phyloP scores from a whole-genome alignment of 768 basidiomycete genomes.

The Porphyrellus cyaneotinctus region DNA sequence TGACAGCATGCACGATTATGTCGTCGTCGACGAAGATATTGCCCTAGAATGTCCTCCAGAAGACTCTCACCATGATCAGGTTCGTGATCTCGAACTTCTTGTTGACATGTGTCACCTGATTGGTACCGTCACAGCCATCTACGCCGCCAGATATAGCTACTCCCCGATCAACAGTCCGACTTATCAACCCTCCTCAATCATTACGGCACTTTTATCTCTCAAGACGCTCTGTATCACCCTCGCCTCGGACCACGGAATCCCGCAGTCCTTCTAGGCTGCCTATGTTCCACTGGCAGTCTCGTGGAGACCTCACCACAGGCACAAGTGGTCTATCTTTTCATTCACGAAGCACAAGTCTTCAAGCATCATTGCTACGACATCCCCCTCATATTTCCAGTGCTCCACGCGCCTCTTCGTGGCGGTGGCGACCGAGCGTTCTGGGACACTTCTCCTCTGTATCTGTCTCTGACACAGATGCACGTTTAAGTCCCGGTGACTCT shows the following conservation, averaged over 20 bases:
- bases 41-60: constrained; percentile 26
- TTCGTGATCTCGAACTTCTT: constrained; percentile 27
- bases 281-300: constrained; percentile 38
- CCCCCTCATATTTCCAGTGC: constrained; percentile 1
- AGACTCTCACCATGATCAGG: constrained; percentile 15
- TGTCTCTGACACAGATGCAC: constrained; percentile 41
- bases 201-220: constrained; percentile 42
- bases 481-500: constrained; percentile 40
- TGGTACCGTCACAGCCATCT: constrained; percentile 18
- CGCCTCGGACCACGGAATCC: constrained; percentile 35
- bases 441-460: constrained; percentile 57
- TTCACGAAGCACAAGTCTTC: constrained; percentile 47
- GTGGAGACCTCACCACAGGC: constrained; percentile 25
- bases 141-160: constrained; percentile 23
- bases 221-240: constrained; percentile 38
- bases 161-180: constrained; percentile 32
- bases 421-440: constrained; percentile 63
- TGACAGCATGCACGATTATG: constrained; percentile 37
- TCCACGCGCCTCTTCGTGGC: constrained; percentile 31
- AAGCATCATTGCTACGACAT: constrained; percentile 34
- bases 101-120: constrained; percentile 17
- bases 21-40: constrained; percentile 36
- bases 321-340: constrained; percentile 36
- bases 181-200: constrained; percentile 37
- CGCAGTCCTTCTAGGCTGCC: constrained; percentile 39